Base-by-base conservation (phyloP, 2,329 filamentous ascomycete species). In the Chaetomiaceae sp. region DNA sequence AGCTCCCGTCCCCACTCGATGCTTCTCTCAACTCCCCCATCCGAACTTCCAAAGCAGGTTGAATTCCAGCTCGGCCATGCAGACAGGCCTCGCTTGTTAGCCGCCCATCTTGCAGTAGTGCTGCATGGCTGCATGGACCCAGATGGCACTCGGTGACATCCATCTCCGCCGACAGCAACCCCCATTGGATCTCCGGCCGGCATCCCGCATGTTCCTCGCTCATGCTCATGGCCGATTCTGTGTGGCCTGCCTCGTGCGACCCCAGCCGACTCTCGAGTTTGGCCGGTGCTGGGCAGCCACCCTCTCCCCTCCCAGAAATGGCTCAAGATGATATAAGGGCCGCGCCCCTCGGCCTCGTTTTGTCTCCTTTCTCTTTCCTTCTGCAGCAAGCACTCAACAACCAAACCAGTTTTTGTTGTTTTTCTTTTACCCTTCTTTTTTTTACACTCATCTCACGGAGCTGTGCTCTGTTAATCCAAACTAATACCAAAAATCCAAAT, bases 361-460 rank as follows among this genome's bases (percentile, higher is more conserved):
- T 65, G 68, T 72, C 71, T 71, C 63, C 64, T 67, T 69, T 68
- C 74, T 74, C 70, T 72, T 73, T 66, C 65, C 65, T 65, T 82
- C 83, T 77, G 77, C 77, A 85, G 84, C 84, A 87, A 87, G 83
- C 75, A 74, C 66, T 76, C 71, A 78, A 78, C 73, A 66, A 64
- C 69, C 71, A 76, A 77, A 75, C 74, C 73, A 71, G 72, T 75
- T 70, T 71, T 12, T 75, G 76, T 81, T 78, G 75, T 71, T 68
- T 66, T 66, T 65, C 68, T 63, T 61, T 59, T 62, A 46, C 63
- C 62, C 57, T 62, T 64, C 61, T 59, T 56, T 55, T 56, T 54
- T 44, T 53, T 40, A 50, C 36, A 45, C 45, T 48, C 51, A 40
- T 59, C 51, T 47, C 59, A 56, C 63, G 65, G 68, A 70, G 68